A percentile compares a stretch with the other conserved stretches of the same genome.
phyloP scores from a whole-genome alignment of 352 stramenopile genomes.

The Phytophthora tentaculata region DNA sequence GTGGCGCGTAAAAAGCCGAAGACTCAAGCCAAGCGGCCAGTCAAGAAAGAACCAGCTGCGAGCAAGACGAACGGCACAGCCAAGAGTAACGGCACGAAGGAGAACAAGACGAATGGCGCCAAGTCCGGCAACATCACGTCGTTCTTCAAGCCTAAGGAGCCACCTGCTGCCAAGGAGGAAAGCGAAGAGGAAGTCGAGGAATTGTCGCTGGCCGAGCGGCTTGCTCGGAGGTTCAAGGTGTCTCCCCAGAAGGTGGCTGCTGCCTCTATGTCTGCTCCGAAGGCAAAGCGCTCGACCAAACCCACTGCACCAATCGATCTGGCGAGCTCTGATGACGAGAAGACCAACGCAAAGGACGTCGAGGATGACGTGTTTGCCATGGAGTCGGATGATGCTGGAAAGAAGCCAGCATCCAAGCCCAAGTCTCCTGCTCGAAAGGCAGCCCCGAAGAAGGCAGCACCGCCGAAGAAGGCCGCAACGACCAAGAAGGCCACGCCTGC shows the following conservation, averaged over 20 bases:
- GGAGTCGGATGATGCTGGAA: conserved; percentile 39
- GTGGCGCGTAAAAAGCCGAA: conserved; percentile 53
- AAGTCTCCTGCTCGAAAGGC: conserved; percentile 42
- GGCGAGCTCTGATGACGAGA: conserved; percentile 54
- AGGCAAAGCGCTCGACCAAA: conserved; percentile 27
- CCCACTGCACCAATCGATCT: conserved; percentile 46
- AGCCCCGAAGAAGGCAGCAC: conserved; percentile 38
- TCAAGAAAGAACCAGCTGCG: conserved; percentile 38
- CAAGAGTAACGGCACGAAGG: conserved; percentile 28
- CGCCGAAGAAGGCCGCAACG: conserved; percentile 31
- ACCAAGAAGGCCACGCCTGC: conserved; percentile 27
- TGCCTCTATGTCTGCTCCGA: conserved; percentile 23
- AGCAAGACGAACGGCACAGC: conserved; percentile 37
- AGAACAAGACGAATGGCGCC: conserved; percentile 34
- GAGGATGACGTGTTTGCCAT: conserved; percentile 82
- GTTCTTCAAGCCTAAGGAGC: conserved; percentile 61
- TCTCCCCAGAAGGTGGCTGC: conserved; percentile 49
- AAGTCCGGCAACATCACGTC: conserved; percentile 50
- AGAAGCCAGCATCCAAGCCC: conserved; percentile 48
- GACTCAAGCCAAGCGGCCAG: conserved; percentile 36
- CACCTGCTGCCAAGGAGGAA: conserved; percentile 37
- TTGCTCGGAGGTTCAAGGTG: conserved; percentile 59
- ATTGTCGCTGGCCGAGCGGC: conserved; percentile 72
- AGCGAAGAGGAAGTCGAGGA: conserved; percentile 74
- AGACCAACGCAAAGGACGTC: conserved; percentile 25